Conservation (phyloP, 2,329 filamentous ascomycete genomes). For the Claviceps maximensis region DNA sequence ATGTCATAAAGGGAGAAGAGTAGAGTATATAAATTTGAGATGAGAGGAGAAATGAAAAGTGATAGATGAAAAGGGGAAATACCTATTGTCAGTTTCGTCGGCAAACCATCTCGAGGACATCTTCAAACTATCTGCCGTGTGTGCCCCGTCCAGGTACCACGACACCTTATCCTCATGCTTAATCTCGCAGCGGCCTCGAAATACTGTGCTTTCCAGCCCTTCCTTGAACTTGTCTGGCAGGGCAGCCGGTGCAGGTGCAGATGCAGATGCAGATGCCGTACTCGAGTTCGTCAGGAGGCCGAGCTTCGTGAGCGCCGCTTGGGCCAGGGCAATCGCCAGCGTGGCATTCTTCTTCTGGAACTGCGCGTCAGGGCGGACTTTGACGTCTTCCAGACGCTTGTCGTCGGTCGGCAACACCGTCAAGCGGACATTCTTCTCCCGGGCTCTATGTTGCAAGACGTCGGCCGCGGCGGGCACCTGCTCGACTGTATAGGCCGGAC, state of each 20-base stretch:
- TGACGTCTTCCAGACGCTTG: conserved; percentile 29
- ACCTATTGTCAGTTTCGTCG: conserved; percentile 26
- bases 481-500: conserved; percentile 42
- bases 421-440: conserved; percentile 36
- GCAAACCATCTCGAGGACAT: conserved; percentile 76
- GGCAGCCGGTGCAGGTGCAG: no score
- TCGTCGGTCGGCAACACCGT: conserved; percentile 32
- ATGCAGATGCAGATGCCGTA: conserved; percentile 7
- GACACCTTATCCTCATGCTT: conserved; percentile 42
- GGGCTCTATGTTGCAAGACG: conserved; percentile 37
- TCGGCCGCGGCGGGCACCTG: conserved; percentile 33
- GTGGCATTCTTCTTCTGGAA: conserved; percentile 49
- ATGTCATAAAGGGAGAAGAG: not conserved
- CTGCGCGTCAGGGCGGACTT: conserved; percentile 35
- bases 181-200: conserved; percentile 66
- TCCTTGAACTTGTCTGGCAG: conserved; percentile 44
- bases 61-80: not conserved
- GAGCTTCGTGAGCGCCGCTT: conserved; percentile 33
- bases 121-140: conserved; percentile 81
- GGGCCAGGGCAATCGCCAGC: conserved; percentile 38
- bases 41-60: not conserved
- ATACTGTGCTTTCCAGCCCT: conserved; percentile 62
- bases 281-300: conserved; percentile 17
- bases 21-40: not conserved
- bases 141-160: conserved; percentile 90